A percentile compares a stretch with the other conserved stretches of the same genome.
Evolutionary conservation across 2,329 filamentous ascomycete species (phyloP).

Genomic region (Pestalotiopsis fici): DNA sequence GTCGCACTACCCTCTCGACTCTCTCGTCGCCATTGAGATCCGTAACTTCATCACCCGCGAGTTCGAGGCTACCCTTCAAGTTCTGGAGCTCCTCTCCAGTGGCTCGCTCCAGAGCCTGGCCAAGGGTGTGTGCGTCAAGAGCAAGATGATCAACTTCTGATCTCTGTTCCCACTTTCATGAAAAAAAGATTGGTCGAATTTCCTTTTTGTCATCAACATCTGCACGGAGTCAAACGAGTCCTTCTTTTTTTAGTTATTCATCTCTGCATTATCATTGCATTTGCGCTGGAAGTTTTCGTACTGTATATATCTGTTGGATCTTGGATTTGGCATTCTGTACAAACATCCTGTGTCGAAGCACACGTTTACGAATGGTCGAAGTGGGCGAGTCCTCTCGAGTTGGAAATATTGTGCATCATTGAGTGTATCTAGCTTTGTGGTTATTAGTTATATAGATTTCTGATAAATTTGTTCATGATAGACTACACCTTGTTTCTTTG

Average conservation of each 20-base stretch:
- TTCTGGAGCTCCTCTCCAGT: slow-evolving; percentile 55
- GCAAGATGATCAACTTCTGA: slow-evolving; percentile 36
- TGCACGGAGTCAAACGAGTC: not conserved
- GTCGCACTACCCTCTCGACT: slow-evolving; percentile 46
- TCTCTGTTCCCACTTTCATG: not conserved
- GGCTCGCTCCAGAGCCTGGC: slow-evolving; percentile 50
- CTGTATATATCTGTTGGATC: not conserved
- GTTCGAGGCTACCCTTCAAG: slow-evolving; percentile 52
- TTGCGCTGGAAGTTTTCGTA: not conserved
- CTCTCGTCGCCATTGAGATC: slow-evolving; percentile 50
- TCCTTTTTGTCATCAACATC: not conserved
- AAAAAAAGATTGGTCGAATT: not conserved
- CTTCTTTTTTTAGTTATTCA: not conserved
- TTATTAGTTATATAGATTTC: slow-evolving; percentile 3
- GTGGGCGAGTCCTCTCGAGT: not conserved
- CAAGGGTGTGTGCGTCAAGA: slow-evolving; percentile 48
- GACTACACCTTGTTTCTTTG: not conserved
- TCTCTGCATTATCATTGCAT: not conserved
- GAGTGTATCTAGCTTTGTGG: not conserved
- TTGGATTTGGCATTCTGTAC: not conserved
- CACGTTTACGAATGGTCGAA: not conserved
- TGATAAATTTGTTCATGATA: not conserved
- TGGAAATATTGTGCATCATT: not conserved
- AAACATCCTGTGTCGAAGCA: not conserved
- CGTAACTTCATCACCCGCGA: slow-evolving; percentile 52